These are phyloP conservation scores for Salix udensis DNA, from an alignment of 345 rosid species.

Conservation along the genomic window DNA sequence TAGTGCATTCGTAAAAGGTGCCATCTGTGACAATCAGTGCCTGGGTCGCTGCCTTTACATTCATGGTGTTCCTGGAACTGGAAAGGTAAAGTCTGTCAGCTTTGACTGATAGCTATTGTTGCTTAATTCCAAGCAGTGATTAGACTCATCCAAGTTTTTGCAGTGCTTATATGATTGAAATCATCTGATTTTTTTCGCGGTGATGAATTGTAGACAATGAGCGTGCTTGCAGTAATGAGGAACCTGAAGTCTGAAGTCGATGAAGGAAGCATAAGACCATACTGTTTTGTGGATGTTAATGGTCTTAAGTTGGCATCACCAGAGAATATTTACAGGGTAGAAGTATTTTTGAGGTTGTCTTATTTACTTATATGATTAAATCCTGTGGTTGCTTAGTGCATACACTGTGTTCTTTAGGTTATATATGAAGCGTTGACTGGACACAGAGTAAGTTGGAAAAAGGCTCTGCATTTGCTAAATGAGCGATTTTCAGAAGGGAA, in stretches of 20 bases:
- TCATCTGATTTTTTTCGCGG: slow-evolving; percentile 12
- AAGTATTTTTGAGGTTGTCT: not conserved
- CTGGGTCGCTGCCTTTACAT: slow-evolving; percentile 86
- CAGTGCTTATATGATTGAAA: slow-evolving; percentile 3
- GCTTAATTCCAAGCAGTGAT: not conserved
- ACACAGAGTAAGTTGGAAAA: slow-evolving; percentile 85
- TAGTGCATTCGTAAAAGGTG: slow-evolving; percentile 69
- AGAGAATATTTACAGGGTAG: slow-evolving; percentile 79
- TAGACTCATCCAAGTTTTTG: not conserved
- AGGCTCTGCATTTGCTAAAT: slow-evolving; percentile 74
- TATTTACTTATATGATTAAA: not conserved
- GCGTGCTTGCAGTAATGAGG: slow-evolving; percentile 79
- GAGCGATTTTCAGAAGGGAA: slow-evolving; percentile 76
- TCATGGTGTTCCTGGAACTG: slow-evolving; percentile 99
- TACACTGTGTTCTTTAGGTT: slow-evolving; percentile 42
- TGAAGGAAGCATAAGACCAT: slow-evolving; percentile 60
- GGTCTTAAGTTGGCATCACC: slow-evolving; percentile 93
- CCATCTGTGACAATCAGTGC: slow-evolving; percentile 82
- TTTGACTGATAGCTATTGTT: not conserved
- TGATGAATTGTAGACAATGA: slow-evolving; percentile 59
- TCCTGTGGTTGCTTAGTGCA: slow-evolving; percentile 6
- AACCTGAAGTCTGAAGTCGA: slow-evolving; percentile 82
- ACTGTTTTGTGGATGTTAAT: slow-evolving; percentile 88
- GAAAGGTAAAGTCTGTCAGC: slow-evolving; percentile 51
- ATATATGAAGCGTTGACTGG: slow-evolving; percentile 93